These are phyloP conservation scores for Verruconis gallopava DNA, from an alignment of 2,329 filamentous ascomycete genomes.

Conservation along the genomic window DNA sequence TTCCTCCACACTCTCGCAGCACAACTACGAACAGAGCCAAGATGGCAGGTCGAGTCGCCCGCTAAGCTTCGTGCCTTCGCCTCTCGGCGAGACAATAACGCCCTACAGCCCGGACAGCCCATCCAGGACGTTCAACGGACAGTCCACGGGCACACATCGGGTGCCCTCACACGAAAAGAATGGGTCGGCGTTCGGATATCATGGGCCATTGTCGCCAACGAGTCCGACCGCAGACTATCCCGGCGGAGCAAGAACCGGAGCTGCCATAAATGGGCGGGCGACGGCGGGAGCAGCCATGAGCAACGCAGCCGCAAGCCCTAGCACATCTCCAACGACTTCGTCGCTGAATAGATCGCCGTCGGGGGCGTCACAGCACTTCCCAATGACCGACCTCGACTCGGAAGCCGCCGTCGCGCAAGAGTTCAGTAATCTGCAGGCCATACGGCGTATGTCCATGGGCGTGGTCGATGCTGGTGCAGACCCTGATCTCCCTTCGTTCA, in stretches of 20 bases:
- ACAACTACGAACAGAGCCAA: constrained; percentile 33
- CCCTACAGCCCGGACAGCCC: not conserved
- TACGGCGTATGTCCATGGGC: constrained; percentile 91
- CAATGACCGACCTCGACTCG: constrained; percentile 59
- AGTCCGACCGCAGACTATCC: not conserved
- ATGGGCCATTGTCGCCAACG: too few species aligned
- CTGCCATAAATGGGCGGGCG: not conserved
- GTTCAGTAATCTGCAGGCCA: constrained; percentile 78
- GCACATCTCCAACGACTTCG: constrained; percentile 21
- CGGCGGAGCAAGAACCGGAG: not conserved
- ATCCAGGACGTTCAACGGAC: not conserved
- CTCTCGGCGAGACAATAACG: constrained; percentile 8
- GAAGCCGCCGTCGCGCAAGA: constrained; percentile 86
- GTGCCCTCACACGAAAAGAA: constrained; percentile 1
- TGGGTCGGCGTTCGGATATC: not conserved
- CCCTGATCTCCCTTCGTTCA: constrained; percentile 65
- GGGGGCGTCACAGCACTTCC: constrained; percentile 6
- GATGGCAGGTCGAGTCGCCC: constrained; percentile 11
- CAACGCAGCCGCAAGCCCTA: constrained; percentile 15
- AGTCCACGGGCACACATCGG: not conserved
- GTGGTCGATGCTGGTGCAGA: constrained; percentile 47
- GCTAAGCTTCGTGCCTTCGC: constrained; percentile 10
- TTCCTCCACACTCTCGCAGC: constrained; percentile 61
- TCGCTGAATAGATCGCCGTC: constrained; percentile 18
- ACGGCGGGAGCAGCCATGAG: too few species aligned